phyloP scores from a whole-genome alignment of 768 basidiomycete genomes.

The Amanita rubescens region DNA sequence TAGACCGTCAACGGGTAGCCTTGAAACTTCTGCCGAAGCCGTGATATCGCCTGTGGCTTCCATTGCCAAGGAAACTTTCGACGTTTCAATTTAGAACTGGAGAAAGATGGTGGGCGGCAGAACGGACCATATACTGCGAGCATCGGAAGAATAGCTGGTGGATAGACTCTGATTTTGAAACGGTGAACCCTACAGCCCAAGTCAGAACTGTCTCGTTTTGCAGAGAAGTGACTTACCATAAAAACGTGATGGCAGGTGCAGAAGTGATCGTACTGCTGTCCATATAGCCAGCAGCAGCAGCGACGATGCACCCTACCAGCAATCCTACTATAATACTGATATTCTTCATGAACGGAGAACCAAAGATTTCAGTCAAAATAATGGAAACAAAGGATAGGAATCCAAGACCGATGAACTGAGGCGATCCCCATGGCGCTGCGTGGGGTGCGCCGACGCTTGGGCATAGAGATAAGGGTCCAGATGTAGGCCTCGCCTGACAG shows the following conservation, averaged over 20 bases:
- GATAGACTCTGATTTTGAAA: constrained; percentile 72
- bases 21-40: constrained; percentile 76
- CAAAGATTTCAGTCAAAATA: constrained; percentile 74
- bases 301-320: constrained; percentile 72
- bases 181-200: constrained; percentile 48
- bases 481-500: constrained; percentile 52
- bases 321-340: constrained; percentile 71
- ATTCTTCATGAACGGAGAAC: constrained; percentile 81
- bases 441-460: constrained; percentile 64
- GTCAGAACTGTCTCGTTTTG: background rate
- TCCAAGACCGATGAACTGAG: constrained; percentile 80
- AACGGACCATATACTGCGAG: constrained; percentile 29
- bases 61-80: constrained; percentile 62
- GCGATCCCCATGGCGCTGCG: constrained; percentile 74
- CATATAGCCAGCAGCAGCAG: constrained; percentile 75
- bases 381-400: constrained; percentile 77
- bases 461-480: constrained; percentile 64
- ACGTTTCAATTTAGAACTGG: background rate
- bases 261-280: constrained; percentile 54
- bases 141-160: constrained; percentile 52
- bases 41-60: constrained; percentile 85
- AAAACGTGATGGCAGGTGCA: constrained; percentile 74
- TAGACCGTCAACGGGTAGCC: constrained; percentile 60
- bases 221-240: constrained; percentile 40
- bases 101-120: background rate